Conservation (phyloP, 2,329 filamentous ascomycete genomes). For the Chaetomiaceae sp. region DNA sequence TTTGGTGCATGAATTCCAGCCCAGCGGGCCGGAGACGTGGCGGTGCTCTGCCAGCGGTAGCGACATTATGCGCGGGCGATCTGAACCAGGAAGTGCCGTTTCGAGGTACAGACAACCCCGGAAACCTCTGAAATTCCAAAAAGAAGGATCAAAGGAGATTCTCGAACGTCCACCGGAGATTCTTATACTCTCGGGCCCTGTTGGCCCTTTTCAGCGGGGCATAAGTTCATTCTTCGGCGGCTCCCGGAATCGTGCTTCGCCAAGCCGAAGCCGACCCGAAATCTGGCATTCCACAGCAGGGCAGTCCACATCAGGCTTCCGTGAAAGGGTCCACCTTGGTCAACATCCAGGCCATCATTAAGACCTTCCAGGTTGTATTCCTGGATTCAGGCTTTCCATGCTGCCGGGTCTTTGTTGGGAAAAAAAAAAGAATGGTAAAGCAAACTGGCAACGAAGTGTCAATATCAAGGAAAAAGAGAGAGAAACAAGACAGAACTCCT, state of each 20-base stretch:
- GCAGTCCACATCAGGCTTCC: too few relatives aligned
- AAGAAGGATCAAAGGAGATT: slow-evolving; percentile 2
- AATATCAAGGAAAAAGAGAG: too few relatives aligned
- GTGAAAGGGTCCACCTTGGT: too few relatives aligned
- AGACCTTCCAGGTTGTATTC: too few relatives aligned
- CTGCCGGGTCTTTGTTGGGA: background rate
- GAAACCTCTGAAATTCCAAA: background rate
- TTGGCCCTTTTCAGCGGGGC: background rate
- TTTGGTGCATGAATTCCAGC: background rate
- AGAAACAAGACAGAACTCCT: too few relatives aligned
- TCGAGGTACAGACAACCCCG: background rate
- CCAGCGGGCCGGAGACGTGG: background rate
- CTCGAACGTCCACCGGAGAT: slow-evolving; percentile 1
- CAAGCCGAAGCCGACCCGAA: slow-evolving; percentile 6
- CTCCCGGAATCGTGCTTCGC: slow-evolving; percentile 2
- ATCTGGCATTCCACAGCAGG: background rate
- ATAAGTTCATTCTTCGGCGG: background rate
- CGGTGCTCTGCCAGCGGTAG: background rate
- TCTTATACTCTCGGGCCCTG: background rate
- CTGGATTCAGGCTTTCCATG: too few relatives aligned
- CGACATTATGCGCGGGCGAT: background rate
- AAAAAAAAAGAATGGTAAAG: too few relatives aligned
- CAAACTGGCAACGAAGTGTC: too few relatives aligned
- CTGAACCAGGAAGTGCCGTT: background rate
- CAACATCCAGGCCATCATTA: too few relatives aligned